A percentile compares a stretch with the other conserved stretches of the same genome.
phyloP scores from a whole-genome alignment of 2,329 filamentous ascomycete species.

The Cladosporium sp. region DNA sequence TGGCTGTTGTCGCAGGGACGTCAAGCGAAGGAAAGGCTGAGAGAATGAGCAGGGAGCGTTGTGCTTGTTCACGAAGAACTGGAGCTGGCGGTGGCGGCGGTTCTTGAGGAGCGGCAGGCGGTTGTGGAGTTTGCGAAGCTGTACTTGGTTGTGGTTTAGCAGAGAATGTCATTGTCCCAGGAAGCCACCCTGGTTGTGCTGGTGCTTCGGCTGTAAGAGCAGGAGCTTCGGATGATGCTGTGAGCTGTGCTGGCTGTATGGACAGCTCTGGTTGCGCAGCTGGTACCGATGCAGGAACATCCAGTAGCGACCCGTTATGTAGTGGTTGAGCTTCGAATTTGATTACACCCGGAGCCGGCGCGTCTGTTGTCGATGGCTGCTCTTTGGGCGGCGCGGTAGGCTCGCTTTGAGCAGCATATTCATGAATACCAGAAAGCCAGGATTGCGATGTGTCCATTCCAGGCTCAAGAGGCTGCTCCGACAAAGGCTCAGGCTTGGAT shows the following conservation, averaged over 20 bases:
- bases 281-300: not conserved
- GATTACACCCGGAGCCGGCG: slow-evolving; percentile 15
- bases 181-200: slow-evolving; percentile 15
- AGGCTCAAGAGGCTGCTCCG: not conserved
- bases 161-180: slow-evolving; percentile 18
- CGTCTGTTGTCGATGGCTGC: slow-evolving; percentile 23
- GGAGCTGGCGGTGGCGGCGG: slow-evolving; percentile 23
- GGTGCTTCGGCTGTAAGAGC: not conserved
- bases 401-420: slow-evolving; percentile 33
- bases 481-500: not conserved
- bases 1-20: slow-evolving; percentile 24
- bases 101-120: slow-evolving; percentile 23
- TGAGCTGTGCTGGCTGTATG: slow-evolving; percentile 12
- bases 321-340: not conserved
- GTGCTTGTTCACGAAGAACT: slow-evolving; percentile 37
- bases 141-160: slow-evolving; percentile 16
- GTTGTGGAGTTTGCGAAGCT: not conserved
- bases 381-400: not conserved
- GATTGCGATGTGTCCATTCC: slow-evolving; percentile 27
- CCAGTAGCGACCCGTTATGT: slow-evolving; percentile 18
- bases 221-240: not conserved
- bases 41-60: slow-evolving; percentile 36
- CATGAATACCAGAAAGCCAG: slow-evolving; percentile 47
- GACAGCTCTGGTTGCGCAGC: not conserved
- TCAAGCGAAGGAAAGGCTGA: slow-evolving; percentile 37